Conservation (phyloP, 2,329 filamentous ascomycete species). For the Penicillium sp. region DNA sequence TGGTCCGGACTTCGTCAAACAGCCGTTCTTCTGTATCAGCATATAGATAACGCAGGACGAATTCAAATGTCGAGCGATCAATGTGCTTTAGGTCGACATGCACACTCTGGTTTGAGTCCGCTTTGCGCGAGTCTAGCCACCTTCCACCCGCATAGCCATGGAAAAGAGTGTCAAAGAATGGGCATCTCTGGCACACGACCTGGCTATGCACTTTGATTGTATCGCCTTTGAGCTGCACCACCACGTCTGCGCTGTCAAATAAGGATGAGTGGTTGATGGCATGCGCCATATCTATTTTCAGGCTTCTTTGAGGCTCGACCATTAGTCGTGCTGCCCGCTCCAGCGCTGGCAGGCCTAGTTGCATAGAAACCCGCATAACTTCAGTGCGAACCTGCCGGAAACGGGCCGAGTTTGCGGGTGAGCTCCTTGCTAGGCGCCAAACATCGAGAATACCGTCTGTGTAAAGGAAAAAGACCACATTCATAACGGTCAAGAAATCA, state of each 20-base stretch:
- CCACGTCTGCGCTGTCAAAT: conserved; percentile 74
- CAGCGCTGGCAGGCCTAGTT: conserved; percentile 67
- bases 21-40: conserved; percentile 75
- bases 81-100: conserved; percentile 82
- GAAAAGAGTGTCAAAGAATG: conserved; percentile 89
- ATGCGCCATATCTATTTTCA: conserved; percentile 67
- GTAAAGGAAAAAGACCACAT: conserved; percentile 77
- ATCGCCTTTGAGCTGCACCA: conserved; percentile 74
- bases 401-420: conserved; percentile 63
- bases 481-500: conserved; percentile 75
- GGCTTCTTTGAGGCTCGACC: conserved; percentile 59
- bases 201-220: conserved; percentile 70
- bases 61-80: conserved; percentile 66
- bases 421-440: conserved; percentile 74
- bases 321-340: conserved; percentile 77
- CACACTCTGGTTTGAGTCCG: conserved; percentile 52
- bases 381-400: conserved; percentile 80
- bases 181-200: conserved; percentile 77
- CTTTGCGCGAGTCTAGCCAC: conserved; percentile 72
- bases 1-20: conserved; percentile 71
- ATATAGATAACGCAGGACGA: conserved; percentile 80
- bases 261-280: conserved; percentile 69
- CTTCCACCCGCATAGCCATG: conserved; percentile 79
- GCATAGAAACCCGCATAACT: conserved; percentile 78
- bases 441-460: conserved; percentile 76